phyloP scores from a whole-genome alignment of 2,329 filamentous ascomycete species.

The Aspergillus amoenus region DNA sequence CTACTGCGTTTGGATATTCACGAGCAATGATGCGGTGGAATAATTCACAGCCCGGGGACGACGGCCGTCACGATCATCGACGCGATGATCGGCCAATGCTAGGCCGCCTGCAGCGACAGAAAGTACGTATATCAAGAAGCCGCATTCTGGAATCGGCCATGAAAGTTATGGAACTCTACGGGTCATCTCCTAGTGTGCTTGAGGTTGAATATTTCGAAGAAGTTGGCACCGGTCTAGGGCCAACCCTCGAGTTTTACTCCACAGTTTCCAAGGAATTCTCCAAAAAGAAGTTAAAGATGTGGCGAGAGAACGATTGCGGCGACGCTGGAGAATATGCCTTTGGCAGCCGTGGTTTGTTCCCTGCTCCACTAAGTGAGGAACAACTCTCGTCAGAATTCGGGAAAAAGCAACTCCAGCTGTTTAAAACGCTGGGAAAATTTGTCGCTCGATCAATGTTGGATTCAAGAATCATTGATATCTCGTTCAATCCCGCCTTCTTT shows the following conservation, averaged over 20 bases:
- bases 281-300: conserved; percentile 94
- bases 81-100: conserved; percentile 89
- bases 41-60: conserved; percentile 78
- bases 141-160: conserved; percentile 94
- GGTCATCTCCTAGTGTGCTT: conserved; percentile 90
- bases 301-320: conserved; percentile 81
- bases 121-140: conserved; percentile 93
- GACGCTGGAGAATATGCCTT: conserved; percentile 79
- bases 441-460: conserved; percentile 98
- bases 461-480: conserved; percentile 94
- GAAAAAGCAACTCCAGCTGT: conserved; percentile 83
- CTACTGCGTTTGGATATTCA: conserved; percentile 96
- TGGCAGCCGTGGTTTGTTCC: conserved; percentile 82
- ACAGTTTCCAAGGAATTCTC: conserved; percentile 96
- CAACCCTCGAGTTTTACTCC: conserved; percentile 96
- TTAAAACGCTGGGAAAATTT: conserved; percentile 94
- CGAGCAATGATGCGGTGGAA: conserved; percentile 98
- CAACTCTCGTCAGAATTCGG: conserved; percentile 73
- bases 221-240: conserved; percentile 91
- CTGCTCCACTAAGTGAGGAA: conserved; percentile 80
- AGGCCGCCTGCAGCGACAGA: conserved; percentile 88
- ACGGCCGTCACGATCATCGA: conserved; percentile 75
- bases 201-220: conserved; percentile 99
- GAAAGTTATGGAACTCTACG: conserved; percentile 98
- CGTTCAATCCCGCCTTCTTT: conserved; percentile 98